Percentiles rank a stretch among this genome's conserved stretches.
phyloP scores from a whole-genome alignment of 768 basidiomycete species.

The Mycena latifolia region DNA sequence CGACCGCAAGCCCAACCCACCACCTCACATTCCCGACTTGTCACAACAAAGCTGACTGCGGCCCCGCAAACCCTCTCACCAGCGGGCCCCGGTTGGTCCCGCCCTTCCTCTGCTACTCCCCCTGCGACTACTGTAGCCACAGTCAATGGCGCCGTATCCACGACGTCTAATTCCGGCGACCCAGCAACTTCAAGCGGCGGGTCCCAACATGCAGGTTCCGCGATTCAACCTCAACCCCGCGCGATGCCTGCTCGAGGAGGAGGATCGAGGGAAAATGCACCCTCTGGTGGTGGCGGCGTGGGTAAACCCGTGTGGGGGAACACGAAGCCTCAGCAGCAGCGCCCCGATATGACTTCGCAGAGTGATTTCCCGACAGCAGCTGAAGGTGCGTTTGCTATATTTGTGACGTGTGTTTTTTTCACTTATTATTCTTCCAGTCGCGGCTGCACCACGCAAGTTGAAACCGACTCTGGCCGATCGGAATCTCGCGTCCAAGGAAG shows the following conservation, averaged over 20 bases:
- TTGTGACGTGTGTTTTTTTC: slow-evolving; percentile 52
- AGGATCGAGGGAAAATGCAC: slow-evolving; percentile 19
- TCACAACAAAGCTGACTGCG: slow-evolving; percentile 89
- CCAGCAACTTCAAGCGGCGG: slow-evolving; percentile 13
- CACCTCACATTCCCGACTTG: slow-evolving; percentile 80
- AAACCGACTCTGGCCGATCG: slow-evolving; percentile 47
- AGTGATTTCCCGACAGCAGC: slow-evolving; percentile 97
- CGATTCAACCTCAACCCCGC: slow-evolving; percentile 21
- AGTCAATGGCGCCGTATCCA: slow-evolving; percentile 48
- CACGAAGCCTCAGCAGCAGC: slow-evolving; percentile 54
- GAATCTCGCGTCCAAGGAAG: slow-evolving; percentile 53
- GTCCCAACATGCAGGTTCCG: slow-evolving; percentile 17
- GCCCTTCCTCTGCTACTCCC: slow-evolving; percentile 80
- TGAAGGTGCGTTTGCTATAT: slow-evolving; percentile 73
- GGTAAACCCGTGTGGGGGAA: slow-evolving; percentile 82
- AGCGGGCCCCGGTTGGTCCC: slow-evolving; percentile 80
- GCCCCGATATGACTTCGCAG: slow-evolving; percentile 57
- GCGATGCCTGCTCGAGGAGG: slow-evolving; percentile 18
- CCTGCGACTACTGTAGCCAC: slow-evolving; percentile 73
- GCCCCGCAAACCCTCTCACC: slow-evolving; percentile 67
- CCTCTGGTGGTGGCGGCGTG: slow-evolving; percentile 36
- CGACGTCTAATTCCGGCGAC: slow-evolving; percentile 20
- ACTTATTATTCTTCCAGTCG: slow-evolving; percentile 36
- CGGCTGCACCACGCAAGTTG: slow-evolving; percentile 48
- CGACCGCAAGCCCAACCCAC: slow-evolving; percentile 69